phyloP scores from a whole-genome alignment of 1,284 basidiomycete species.

The Schizopora paradoxa region DNA sequence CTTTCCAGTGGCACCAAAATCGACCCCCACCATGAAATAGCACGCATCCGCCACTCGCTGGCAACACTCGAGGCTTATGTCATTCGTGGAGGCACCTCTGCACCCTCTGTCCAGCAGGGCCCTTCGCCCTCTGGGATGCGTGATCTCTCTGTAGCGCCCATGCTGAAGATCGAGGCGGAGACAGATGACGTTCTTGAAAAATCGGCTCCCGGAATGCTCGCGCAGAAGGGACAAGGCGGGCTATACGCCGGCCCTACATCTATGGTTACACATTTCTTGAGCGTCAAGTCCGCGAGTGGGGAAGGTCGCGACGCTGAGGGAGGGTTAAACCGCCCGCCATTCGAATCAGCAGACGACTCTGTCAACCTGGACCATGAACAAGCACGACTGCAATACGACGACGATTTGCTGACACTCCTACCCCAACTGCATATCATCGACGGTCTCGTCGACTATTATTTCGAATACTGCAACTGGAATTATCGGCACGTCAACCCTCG shows the following conservation, averaged over 20 bases:
- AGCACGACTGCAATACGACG: slow-evolving; percentile 46
- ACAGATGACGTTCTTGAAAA: slow-evolving; percentile 45
- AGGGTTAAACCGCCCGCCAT: slow-evolving; percentile 9
- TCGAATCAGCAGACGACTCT: slow-evolving; percentile 10
- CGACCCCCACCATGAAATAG: slow-evolving; percentile 68
- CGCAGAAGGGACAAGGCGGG: slow-evolving; percentile 56
- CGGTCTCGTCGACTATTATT: slow-evolving; percentile 67
- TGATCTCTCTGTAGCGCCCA: no score
- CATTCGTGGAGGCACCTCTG: slow-evolving; percentile 29
- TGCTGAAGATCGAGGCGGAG: no score
- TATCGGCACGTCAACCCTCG: slow-evolving; percentile 68
- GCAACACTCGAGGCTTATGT: slow-evolving; percentile 66
- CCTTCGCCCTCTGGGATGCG: no score
- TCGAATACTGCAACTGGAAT: slow-evolving; percentile 81
- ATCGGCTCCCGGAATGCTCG: slow-evolving; percentile 58
- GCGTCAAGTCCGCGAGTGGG: slow-evolving; percentile 38
- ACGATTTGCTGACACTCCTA: slow-evolving; percentile 61
- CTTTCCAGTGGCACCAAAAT: slow-evolving; percentile 42
- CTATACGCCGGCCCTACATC: slow-evolving; percentile 71
- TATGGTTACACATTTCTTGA: slow-evolving; percentile 57
- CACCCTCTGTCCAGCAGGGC: slow-evolving; percentile 6
- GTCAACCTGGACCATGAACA: slow-evolving; percentile 1
- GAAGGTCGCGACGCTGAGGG: slow-evolving; percentile 35
- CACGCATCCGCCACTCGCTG: slow-evolving; percentile 67
- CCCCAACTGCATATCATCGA: slow-evolving; percentile 65